Evolutionary conservation across 768 basidiomycete genomes (phyloP).

Genomic region (Russula dissimulans): DNA sequence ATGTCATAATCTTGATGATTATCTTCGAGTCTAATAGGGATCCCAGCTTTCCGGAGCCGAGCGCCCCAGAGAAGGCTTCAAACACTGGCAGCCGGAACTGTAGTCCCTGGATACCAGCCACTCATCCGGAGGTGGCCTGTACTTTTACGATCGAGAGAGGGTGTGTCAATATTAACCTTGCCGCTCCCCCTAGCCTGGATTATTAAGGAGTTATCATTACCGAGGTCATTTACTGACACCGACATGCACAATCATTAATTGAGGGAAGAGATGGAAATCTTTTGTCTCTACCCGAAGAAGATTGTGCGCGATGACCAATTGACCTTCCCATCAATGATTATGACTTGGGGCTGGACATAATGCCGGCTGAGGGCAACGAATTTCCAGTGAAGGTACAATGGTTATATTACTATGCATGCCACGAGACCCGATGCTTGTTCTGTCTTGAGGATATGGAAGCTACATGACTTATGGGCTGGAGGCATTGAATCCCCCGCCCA

Average conservation of each 20-base stretch:
- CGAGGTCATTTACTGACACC: constrained; percentile 47
- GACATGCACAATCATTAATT: constrained; percentile 35
- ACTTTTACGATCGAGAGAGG: constrained; percentile 40
- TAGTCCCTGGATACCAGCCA: constrained; percentile 33
- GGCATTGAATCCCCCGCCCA: constrained; percentile 12
- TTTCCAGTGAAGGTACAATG: constrained; percentile 11
- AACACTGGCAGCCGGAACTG: background rate
- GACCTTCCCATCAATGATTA: constrained; percentile 27
- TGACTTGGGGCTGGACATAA: constrained; percentile 41
- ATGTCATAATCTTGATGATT: background rate
- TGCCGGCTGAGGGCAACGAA: constrained; percentile 16
- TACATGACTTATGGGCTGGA: constrained; percentile 25
- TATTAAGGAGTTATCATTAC: constrained; percentile 17
- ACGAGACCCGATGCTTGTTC: constrained; percentile 38
- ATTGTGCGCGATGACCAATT: constrained; percentile 15
- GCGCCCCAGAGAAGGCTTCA: too few species aligned
- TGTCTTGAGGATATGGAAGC: constrained; percentile 38
- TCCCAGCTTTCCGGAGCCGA: background rate
- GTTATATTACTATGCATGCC: constrained; percentile 47
- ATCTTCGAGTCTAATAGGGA: background rate
- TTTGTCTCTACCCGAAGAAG: constrained; percentile 21
- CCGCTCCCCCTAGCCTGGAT: background rate
- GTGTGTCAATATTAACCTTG: constrained; percentile 24
- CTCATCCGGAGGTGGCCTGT: constrained; percentile 57
- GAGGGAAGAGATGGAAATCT: constrained; percentile 28